Percentiles rank a stretch among this genome's conserved stretches.
Evolutionary conservation across 2,329 filamentous ascomycete genomes (phyloP).

Genomic region (Colletotrichum cereale): DNA sequence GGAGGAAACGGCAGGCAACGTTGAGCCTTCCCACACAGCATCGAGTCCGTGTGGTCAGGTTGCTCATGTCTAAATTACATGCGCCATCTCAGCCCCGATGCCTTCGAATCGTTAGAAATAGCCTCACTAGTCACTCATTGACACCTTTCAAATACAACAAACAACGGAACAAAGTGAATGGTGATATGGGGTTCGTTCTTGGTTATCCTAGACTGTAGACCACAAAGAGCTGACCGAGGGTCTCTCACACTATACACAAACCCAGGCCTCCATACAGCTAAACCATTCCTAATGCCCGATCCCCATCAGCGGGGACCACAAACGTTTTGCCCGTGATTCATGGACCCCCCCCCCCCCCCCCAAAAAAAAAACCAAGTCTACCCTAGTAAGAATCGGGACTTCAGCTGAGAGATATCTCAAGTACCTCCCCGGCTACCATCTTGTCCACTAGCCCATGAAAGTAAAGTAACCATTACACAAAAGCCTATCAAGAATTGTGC

Average conservation of each 20-base stretch:
- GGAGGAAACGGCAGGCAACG: slow-evolving; percentile 32
- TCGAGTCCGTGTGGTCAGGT: slow-evolving; percentile 8
- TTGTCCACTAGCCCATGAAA: slow-evolving; percentile 25
- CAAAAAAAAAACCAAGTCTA: slow-evolving; percentile 9
- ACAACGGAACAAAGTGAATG: background rate
- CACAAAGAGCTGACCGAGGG: slow-evolving; percentile 5
- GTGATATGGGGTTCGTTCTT: slow-evolving; percentile 3
- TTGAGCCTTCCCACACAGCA: slow-evolving; percentile 16
- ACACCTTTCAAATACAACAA: background rate
- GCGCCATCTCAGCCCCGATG: background rate
- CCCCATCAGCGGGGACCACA: slow-evolving; percentile 1
- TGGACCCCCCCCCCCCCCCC: background rate
- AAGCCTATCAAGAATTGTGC: slow-evolving; percentile 37
- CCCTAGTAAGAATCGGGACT: slow-evolving; percentile 14
- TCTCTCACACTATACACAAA: slow-evolving; percentile 15
- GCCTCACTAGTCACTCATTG: background rate
- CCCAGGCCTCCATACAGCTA: slow-evolving; percentile 27
- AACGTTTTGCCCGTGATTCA: slow-evolving; percentile 6
- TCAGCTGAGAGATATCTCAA: slow-evolving; percentile 3
- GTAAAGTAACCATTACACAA: slow-evolving; percentile 38
- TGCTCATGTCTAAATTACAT: slow-evolving; percentile 25
- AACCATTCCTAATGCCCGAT: slow-evolving; percentile 18
- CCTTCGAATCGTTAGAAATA: background rate
- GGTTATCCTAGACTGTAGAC: slow-evolving; percentile 28
- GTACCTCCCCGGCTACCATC: background rate